Conservation (phyloP, 2,329 filamentous ascomycete genomes). For the Neodidymelliopsis sp. region DNA sequence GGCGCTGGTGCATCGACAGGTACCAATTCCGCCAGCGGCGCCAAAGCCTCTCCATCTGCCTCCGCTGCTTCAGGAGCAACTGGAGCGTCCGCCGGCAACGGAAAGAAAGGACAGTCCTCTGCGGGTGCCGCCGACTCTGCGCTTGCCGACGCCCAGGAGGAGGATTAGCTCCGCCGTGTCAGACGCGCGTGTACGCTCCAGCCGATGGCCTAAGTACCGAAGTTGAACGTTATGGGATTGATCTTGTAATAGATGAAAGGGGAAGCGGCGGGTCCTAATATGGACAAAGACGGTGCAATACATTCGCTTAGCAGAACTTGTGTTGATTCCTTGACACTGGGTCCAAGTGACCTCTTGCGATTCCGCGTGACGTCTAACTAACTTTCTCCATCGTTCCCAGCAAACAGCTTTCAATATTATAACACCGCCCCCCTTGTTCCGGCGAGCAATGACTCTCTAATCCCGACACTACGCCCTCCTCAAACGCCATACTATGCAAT, state of each 20-base stretch:
- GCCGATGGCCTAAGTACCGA: neutral
- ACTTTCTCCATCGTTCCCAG: too few species aligned
- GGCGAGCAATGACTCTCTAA: too few species aligned
- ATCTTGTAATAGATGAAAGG: neutral
- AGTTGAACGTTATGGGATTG: neutral
- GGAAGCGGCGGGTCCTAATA: too few species aligned
- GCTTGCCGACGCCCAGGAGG: conserved; percentile 25
- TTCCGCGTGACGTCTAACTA: too few species aligned
- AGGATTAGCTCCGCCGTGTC: conserved; percentile 16
- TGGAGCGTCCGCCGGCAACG: conserved; percentile 3
- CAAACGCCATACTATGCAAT: too few species aligned
- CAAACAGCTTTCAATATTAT: too few species aligned
- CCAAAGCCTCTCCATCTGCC: conserved; percentile 3
- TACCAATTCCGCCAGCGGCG: neutral
- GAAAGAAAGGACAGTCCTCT: conserved; percentile 5
- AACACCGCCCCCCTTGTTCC: too few species aligned
- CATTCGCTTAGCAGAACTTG: neutral
- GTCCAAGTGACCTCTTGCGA: too few species aligned
- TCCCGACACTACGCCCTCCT: too few species aligned
- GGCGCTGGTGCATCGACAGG: conserved; percentile 3
- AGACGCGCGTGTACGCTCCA: conserved; percentile 1
- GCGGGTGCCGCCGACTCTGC: conserved; percentile 20
- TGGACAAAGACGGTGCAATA: neutral
- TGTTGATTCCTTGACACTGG: neutral
- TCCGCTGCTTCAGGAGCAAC: neutral